phyloP scores from a whole-genome alignment of 306 rosid genomes.

The Cicer chorassanicum region DNA sequence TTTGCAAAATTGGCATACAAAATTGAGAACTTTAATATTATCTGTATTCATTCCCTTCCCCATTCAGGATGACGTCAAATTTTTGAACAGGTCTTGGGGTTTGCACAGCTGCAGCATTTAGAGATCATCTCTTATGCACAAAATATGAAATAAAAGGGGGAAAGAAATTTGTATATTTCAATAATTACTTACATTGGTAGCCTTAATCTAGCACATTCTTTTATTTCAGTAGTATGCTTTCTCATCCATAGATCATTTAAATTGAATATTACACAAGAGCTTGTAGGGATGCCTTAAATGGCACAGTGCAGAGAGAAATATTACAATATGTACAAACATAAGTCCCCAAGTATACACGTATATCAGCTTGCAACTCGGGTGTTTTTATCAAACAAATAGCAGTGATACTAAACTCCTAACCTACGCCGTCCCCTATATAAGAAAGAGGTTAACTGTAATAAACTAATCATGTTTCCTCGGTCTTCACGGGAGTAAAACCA shows the following conservation, averaged over 20 bases:
- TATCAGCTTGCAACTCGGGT: constrained; percentile 26
- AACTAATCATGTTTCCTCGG: constrained; percentile 58
- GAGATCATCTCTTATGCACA: background rate
- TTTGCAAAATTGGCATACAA: background rate
- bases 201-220: background rate
- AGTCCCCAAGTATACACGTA: constrained; percentile 4
- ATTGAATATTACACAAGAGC: constrained; percentile 16
- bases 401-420: constrained; percentile 14
- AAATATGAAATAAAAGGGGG: background rate
- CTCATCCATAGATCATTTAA: constrained; percentile 20
- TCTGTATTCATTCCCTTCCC: background rate
- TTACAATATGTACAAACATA: constrained; percentile 45
- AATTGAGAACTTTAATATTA: background rate
- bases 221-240: constrained; percentile 19
- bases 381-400: constrained; percentile 23
- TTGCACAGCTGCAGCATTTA: background rate
- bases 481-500: constrained; percentile 74
- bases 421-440: constrained; percentile 25
- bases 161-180: background rate
- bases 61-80: background rate
- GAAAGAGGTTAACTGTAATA: constrained; percentile 23
- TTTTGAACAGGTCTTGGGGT: background rate
- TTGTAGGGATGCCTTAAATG: constrained; percentile 1
- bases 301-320: constrained; percentile 16
- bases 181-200: constrained; percentile 3